Conservation (phyloP, 768 basidiomycete species). For the Heimioporus sp. region DNA sequence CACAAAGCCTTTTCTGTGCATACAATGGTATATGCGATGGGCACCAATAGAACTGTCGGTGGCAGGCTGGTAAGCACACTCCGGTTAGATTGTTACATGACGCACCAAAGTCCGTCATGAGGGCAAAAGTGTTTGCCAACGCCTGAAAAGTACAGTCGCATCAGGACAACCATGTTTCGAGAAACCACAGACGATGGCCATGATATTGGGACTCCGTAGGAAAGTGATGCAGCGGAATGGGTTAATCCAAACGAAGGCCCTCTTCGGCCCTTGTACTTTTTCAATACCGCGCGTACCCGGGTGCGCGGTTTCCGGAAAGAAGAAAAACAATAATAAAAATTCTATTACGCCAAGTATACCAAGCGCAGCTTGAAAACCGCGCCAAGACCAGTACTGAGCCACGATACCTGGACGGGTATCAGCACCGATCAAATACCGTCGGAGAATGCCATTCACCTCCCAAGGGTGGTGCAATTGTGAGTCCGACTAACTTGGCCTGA, state of each 20-base stretch:
- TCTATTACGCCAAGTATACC: constrained; percentile 39
- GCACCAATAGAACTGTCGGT: constrained; percentile 44
- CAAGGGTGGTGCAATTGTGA: constrained; percentile 56
- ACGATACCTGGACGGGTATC: constrained; percentile 36
- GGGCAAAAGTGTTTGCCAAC: constrained; percentile 34
- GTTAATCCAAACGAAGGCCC: constrained; percentile 49
- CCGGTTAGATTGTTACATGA: constrained; percentile 5
- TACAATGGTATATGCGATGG: constrained; percentile 67
- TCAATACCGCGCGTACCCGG: constrained; percentile 57
- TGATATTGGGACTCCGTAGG: constrained; percentile 58
- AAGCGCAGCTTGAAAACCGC: constrained; percentile 50
- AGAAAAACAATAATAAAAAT: constrained; percentile 39
- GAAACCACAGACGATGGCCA: constrained; percentile 43
- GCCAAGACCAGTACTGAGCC: constrained; percentile 66
- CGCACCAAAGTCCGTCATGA: constrained; percentile 35
- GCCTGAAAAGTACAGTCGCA: constrained; percentile 30
- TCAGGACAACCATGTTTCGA: background rate
- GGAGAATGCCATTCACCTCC: constrained; percentile 40
- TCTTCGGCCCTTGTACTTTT: constrained; percentile 29
- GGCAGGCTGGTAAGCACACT: background rate
- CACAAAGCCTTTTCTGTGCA: constrained; percentile 11
- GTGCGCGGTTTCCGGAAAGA: constrained; percentile 68
- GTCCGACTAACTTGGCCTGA: constrained; percentile 52
- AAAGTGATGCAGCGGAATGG: constrained; percentile 52
- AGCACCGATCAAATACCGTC: background rate